These are phyloP conservation scores for Claviceps humidiphila DNA, from an alignment of 2,329 filamentous ascomycete genomes.

Conservation along the genomic window DNA sequence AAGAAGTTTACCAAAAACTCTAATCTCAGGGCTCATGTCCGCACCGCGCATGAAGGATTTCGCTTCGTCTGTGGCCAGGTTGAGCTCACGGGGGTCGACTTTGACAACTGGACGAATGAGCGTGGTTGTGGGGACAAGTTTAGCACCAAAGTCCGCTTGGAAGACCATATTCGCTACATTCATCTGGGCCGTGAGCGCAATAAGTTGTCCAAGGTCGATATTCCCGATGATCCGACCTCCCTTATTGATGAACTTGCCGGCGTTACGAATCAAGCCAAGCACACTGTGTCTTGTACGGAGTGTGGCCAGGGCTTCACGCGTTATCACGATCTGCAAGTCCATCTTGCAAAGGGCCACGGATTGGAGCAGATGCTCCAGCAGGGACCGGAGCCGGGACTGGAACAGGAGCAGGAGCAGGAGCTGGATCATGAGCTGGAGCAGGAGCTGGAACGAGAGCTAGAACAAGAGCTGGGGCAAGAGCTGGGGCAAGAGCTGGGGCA, in stretches of 20 bases:
- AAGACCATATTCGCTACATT: slow-evolving; percentile 72
- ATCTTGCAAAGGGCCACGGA: slow-evolving; percentile 23
- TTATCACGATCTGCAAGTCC: slow-evolving; percentile 34
- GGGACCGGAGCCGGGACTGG: no score
- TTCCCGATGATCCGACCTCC: slow-evolving; percentile 10
- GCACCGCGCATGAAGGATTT: slow-evolving; percentile 61
- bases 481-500: no score
- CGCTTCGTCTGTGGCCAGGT: slow-evolving; percentile 68
- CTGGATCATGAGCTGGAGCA: background rate
- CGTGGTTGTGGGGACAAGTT: slow-evolving; percentile 66
- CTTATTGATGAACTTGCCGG: slow-evolving; percentile 32
- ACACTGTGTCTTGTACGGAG: slow-evolving; percentile 31
- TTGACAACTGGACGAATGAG: slow-evolving; percentile 50
- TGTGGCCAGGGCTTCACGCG: slow-evolving; percentile 36
- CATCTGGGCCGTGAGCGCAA: slow-evolving; percentile 51
- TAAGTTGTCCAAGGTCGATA: slow-evolving; percentile 12
- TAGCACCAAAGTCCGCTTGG: slow-evolving; percentile 62
- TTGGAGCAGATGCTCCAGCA: no score
- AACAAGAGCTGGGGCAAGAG: no score
- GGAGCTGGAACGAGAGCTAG: no score
- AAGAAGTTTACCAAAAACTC: slow-evolving; percentile 70
- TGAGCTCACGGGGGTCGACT: slow-evolving; percentile 41
- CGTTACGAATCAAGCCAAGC: slow-evolving; percentile 24
- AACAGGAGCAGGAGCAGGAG: no score
- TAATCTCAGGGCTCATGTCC: slow-evolving; percentile 72